Evolutionary conservation across 257 asterid species (phyloP), one percentile per base, ranked within the genome.

Genomic region (Primulina eburnea): DNA sequence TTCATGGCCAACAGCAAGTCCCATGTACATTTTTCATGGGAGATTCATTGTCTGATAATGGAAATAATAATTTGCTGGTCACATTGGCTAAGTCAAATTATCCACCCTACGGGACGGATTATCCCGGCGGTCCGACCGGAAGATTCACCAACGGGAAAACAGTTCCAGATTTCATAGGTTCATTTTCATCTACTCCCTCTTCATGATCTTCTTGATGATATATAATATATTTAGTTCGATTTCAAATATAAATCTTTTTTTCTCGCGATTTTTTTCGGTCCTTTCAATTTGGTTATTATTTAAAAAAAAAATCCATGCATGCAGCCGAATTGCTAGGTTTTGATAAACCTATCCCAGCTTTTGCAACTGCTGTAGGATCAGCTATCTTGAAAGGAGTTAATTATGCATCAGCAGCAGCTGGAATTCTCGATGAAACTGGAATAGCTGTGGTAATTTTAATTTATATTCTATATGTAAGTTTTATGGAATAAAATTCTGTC

Each of bases 321-420:
- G 82, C 82, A 83, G 88, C 85, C 24, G 21, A n/a, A 50, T 10
- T 52, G 2, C 59, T 89, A 2, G 91, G 91, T 9, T 84, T 89
- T 67, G 59, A 11, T 2, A 10, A 12, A 1, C 62, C 78, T 5
- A 72, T 83, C 56, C 86, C 88, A 5, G 87, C 93, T 0, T 84
- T 28, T 71, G 88, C 68, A 43, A 69, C 65, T 1, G 72, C 87
- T 26, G 35, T 8, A 29, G 88, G 77, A 9, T 30, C 40, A 21
- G 72, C 61, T 0, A 20, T 82, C 59, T 52, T 79, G 2, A 32
- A 33, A 26, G 97, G 97, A 1, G 75, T 89, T 8, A 89, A 89
- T 67, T 87, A 90, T 73, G 96, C 87, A 7, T 90, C 96, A 0
- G 96, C 88, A 5, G 80, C 52, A 10, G 79, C 87, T 3, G 95